Conservation (phyloP, 1,284 basidiomycete genomes). For the Meira miltonrushii region DNA sequence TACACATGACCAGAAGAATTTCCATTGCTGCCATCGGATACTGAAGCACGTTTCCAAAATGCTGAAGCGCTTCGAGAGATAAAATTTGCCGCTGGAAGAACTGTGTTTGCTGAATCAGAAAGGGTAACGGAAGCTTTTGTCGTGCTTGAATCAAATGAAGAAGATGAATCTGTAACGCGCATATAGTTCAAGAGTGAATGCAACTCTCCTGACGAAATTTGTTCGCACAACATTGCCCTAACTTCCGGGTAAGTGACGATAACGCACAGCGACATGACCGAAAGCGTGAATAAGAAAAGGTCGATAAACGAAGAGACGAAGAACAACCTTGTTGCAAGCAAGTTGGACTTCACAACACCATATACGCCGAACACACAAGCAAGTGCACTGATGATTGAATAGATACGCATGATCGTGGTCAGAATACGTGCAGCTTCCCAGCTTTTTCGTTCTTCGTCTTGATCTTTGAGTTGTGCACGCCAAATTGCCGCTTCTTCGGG, state of each 20-base stretch:
- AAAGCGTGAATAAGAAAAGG: constrained; percentile 32
- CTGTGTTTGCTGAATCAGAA: neutral
- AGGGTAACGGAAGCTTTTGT: neutral
- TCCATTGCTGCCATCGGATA: neutral
- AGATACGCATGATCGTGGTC: constrained; percentile 22
- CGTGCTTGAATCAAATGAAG: neutral
- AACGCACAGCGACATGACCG: constrained; percentile 27
- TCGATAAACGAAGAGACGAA: constrained; percentile 38
- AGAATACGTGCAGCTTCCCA: constrained; percentile 30
- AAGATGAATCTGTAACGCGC: neutral
- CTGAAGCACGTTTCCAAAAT: constrained; percentile 3
- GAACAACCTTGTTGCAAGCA: constrained; percentile 30
- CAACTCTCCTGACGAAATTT: constrained; percentile 4
- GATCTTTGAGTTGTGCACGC: constrained; percentile 4
- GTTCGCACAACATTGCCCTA: constrained; percentile 32
- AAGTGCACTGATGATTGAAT: constrained; percentile 22
- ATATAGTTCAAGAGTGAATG: neutral
- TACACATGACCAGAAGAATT: neutral
- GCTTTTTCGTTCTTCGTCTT: constrained; percentile 27
- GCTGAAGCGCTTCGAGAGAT: neutral
- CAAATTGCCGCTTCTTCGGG: neutral
- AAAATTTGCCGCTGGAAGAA: too few species aligned
- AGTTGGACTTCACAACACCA: constrained; percentile 24
- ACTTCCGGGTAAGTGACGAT: constrained; percentile 32
- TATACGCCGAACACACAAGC: constrained; percentile 28